phyloP scores from a whole-genome alignment of 225 moss, liverwort and hornwort species.

The Rhytidiadelphus loreus region DNA sequence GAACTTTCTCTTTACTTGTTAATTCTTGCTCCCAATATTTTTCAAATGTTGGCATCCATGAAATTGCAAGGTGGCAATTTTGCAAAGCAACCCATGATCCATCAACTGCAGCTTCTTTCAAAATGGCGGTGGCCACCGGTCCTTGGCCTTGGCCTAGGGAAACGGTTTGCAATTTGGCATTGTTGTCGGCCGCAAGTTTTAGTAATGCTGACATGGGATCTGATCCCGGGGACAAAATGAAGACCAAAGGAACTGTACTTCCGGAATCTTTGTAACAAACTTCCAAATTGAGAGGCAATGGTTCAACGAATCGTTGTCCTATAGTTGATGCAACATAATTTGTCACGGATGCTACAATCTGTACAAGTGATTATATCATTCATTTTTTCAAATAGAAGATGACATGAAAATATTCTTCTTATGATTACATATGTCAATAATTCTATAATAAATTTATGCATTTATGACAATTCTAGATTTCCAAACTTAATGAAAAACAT shows the following conservation, averaged over 20 bases:
- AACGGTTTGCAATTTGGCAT: slow-evolving; percentile 60
- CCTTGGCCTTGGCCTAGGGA: slow-evolving; percentile 87
- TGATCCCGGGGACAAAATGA: slow-evolving; percentile 64
- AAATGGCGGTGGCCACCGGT: slow-evolving; percentile 49
- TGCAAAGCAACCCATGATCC: slow-evolving; percentile 89
- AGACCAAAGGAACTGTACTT: slow-evolving; percentile 60
- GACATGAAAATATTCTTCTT: too few relatives aligned
- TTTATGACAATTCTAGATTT: background rate
- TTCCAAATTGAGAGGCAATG: slow-evolving; percentile 59
- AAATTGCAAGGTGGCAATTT: slow-evolving; percentile 76
- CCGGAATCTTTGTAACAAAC: slow-evolving; percentile 62
- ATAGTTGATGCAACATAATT: slow-evolving; percentile 45
- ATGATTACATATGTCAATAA: background rate
- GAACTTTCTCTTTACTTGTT: slow-evolving; percentile 50
- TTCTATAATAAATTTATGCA: background rate
- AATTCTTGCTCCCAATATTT: slow-evolving; percentile 82
- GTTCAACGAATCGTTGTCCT: slow-evolving; percentile 63
- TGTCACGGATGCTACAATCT: slow-evolving; percentile 52
- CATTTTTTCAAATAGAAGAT: too few relatives aligned
- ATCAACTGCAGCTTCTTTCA: slow-evolving; percentile 33
- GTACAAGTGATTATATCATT: background rate
- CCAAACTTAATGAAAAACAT: background rate
- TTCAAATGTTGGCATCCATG: slow-evolving; percentile 88
- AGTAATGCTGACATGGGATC: slow-evolving; percentile 82
- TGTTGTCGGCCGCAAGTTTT: slow-evolving; percentile 44